Percentiles rank a stretch among this genome's conserved stretches.
Conservation (phyloP, 1,284 basidiomycete species). For the Boletellus sp. region DNA sequence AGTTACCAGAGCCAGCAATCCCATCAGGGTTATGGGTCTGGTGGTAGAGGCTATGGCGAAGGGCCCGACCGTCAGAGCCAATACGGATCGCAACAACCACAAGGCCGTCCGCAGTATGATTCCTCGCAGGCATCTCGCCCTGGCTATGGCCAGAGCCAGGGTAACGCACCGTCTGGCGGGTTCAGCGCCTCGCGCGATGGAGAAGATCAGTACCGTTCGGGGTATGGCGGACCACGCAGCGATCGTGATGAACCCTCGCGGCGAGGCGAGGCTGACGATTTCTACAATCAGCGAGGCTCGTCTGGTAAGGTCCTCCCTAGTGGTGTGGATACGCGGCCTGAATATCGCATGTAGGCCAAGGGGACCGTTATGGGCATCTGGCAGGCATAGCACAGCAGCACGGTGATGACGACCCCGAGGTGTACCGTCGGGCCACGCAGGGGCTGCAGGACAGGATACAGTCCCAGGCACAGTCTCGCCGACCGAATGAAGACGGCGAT, state of each 20-base stretch:
- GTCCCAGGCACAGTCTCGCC: slow-evolving; percentile 8
- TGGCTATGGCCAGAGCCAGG: slow-evolving; percentile 4
- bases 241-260: slow-evolving; percentile 5
- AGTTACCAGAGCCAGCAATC: slow-evolving; percentile 11
- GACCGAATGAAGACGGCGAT: slow-evolving; percentile 2
- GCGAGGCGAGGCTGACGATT: slow-evolving; percentile 23
- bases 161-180: slow-evolving; percentile 23
- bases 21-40: slow-evolving; percentile 6
- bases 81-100: slow-evolving; percentile 9
- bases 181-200: slow-evolving; percentile 12
- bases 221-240: slow-evolving; percentile 6
- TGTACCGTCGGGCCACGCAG: slow-evolving; percentile 22
- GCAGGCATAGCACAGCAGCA: slow-evolving; percentile 19
- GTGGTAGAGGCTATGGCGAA: slow-evolving; percentile 4
- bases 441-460: slow-evolving; percentile 24
- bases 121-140: slow-evolving; percentile 1
- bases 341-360: slow-evolving; percentile 12
- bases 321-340: not conserved
- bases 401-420: slow-evolving; percentile 16
- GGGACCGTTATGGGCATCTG: slow-evolving; percentile 22
- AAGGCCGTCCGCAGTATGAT: slow-evolving; percentile 12
- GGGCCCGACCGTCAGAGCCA: slow-evolving; percentile 12
- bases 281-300: slow-evolving; percentile 15
- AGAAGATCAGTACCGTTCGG: slow-evolving; percentile 9
- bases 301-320: slow-evolving; percentile 7